Evolutionary conservation across 371 early-diverging fungal species (phyloP).

Genomic region (Apophysomyces ossiformis): DNA sequence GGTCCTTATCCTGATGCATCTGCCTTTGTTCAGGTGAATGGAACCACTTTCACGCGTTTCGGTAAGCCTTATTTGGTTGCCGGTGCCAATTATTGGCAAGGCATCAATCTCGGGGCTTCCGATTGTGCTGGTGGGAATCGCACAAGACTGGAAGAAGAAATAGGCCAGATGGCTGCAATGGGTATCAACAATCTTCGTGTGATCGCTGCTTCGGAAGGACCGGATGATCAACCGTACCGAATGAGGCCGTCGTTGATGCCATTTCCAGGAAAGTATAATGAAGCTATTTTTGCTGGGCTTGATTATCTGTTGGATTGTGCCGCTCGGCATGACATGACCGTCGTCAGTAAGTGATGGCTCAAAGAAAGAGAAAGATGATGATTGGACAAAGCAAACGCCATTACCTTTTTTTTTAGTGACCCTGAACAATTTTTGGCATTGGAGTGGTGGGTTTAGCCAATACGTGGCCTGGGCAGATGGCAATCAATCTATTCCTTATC

Average conservation of each 20-base stretch:
- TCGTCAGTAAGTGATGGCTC: conserved; percentile 38
- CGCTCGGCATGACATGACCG: conserved; percentile 54
- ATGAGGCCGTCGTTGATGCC: conserved; percentile 65
- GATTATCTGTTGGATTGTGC: conserved; percentile 58
- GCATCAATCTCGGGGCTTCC: conserved; percentile 66
- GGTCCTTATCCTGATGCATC: background rate
- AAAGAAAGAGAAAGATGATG: background rate
- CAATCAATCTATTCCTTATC: conserved; percentile 51
- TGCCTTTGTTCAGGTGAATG: conserved; percentile 32
- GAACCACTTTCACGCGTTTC: conserved; percentile 28
- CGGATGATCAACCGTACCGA: conserved; percentile 62
- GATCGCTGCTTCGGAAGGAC: conserved; percentile 70
- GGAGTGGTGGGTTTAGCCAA: conserved; percentile 69
- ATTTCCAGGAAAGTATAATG: conserved; percentile 58
- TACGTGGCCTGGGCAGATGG: conserved; percentile 58
- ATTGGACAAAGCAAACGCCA: background rate
- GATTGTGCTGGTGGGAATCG: conserved; percentile 51
- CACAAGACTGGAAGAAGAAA: conserved; percentile 52
- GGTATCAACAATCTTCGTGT: conserved; percentile 69
- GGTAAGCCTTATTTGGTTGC: conserved; percentile 40
- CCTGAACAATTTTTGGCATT: conserved; percentile 65
- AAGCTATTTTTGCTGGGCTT: conserved; percentile 53
- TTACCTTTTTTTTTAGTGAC: conserved; percentile 32
- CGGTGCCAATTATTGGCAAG: conserved; percentile 78
- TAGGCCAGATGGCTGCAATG: conserved; percentile 44